Evolutionary conservation across 2,329 filamentous ascomycete genomes (phyloP), one percentile per base, ranked within the genome.

Genomic region (Orbilia ellipsospora): DNA sequence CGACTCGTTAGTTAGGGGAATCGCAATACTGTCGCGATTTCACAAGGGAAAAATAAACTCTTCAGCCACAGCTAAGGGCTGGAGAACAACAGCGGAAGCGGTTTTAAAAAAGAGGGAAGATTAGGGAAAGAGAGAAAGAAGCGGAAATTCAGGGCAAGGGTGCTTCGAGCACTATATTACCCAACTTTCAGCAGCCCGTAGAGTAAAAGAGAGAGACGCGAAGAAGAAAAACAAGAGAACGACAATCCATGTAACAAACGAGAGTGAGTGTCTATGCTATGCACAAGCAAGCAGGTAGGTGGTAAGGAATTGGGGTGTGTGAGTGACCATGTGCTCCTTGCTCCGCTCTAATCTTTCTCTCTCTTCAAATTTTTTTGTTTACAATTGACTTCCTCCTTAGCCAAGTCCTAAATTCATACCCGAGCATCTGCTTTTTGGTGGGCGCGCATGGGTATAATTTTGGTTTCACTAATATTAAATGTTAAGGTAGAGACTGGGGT

Each of bases 391-490:
- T 61, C 57, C 44, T 18, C 55, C 12, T 59, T 61, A 61, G 57
- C 57, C 50, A 52, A 52, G 48, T 52, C 6, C 8, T 23, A 48
- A 48, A 48, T n/a, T 6, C 13, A 48, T n/a, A 18, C 16, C 13
- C 44, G 44, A n/a, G 13, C 44, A n/a, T n/a, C 13, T 18, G 13
- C 20, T 18, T 48, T 1, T 23, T 61, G 44, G 57, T 61, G 57
- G 18, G 42, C 23, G 31, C 31, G 42, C 42, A 50, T 60, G 57
- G 57, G 57, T 61, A 61, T 61, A 63, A 54, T 70, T 50, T 70
- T n/a, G 66, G 66, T 70, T 70, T 70, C 66, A 70, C 66, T 70
- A 70, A 70, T 70, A 70, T 70, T 70, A 63, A 70, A 70, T 57
- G 55, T 56, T 36, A 36, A 69, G 48, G n/a, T 18, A 48, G 4